Conservation (phyloP, 805 yeast species). For the Candida coquimbonensis region DNA sequence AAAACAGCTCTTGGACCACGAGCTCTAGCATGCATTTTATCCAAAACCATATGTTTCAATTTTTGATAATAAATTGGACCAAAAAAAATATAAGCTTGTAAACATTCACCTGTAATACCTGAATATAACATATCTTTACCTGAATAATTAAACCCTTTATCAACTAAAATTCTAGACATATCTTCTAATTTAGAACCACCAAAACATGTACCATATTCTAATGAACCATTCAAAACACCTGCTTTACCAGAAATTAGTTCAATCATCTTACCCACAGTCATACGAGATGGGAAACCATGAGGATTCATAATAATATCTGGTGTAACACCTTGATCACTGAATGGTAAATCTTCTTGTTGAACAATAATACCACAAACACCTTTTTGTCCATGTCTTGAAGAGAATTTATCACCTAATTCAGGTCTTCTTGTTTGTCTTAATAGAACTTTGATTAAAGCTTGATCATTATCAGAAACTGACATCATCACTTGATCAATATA, state of each 20-base stretch:
- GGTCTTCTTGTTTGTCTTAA: constrained; percentile 95
- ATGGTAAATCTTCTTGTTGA: constrained; percentile 94
- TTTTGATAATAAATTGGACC: constrained; percentile 98
- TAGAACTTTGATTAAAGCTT: constrained; percentile 86
- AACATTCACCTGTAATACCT: constrained; percentile 95
- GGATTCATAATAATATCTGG: constrained; percentile 99
- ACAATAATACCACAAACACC: constrained; percentile 99
- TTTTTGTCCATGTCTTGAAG: constrained; percentile 97
- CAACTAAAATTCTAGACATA: constrained; percentile 85
- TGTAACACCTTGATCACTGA: constrained; percentile 82
- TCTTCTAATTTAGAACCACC: constrained; percentile 97
- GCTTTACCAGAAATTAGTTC: constrained; percentile 96
- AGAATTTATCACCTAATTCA: constrained; percentile 94
- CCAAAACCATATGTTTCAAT: constrained; percentile 97
- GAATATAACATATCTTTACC: constrained; percentile 98
- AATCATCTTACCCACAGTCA: constrained; percentile 99
- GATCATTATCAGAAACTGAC: constrained; percentile 92
- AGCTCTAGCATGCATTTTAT: constrained; percentile 99
- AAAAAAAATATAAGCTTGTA: constrained; percentile 95
- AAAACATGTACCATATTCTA: constrained; percentile 96
- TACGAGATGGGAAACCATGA: constrained; percentile 99
- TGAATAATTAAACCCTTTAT: constrained; percentile 87
- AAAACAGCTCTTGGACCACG: constrained; percentile 98
- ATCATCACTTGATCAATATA: constrained; percentile 97
- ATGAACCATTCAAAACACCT: constrained; percentile 84